These are phyloP conservation scores for Linum tenue DNA, from an alignment of 345 rosid species.

Conservation along the genomic window DNA sequence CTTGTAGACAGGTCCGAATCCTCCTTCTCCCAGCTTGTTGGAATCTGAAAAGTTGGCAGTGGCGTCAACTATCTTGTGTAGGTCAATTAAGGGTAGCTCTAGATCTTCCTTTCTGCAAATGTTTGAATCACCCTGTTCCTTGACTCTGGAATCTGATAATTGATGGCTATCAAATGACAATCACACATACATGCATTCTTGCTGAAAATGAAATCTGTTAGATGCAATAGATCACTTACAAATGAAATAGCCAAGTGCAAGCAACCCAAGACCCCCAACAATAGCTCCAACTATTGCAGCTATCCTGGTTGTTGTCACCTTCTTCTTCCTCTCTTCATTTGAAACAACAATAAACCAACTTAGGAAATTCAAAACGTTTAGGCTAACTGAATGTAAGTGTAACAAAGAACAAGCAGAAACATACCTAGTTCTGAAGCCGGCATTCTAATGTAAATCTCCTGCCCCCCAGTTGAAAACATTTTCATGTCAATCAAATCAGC, in stretches of 20 bases:
- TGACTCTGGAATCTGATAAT: too few relatives aligned
- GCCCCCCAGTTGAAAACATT: background rate
- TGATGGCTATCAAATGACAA: too few relatives aligned
- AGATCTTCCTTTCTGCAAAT: background rate
- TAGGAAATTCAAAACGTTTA: background rate
- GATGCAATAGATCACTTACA: background rate
- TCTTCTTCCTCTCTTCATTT: background rate
- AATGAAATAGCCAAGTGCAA: background rate
- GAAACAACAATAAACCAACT: background rate
- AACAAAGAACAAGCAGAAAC: background rate
- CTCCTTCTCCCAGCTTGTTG: background rate
- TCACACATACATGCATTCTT: background rate
- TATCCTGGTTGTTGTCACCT: background rate
- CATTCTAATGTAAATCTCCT: slow-evolving; percentile 9
- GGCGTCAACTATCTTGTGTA: background rate
- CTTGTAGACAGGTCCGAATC: slow-evolving; percentile 2
- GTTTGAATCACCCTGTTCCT: background rate
- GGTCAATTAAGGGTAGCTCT: background rate
- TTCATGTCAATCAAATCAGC: slow-evolving; percentile 11
- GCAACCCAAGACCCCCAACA: background rate
- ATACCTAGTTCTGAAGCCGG: slow-evolving; percentile 15
- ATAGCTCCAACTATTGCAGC: background rate
- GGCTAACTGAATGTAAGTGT: background rate
- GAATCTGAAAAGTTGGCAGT: background rate
- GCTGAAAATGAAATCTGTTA: background rate